Base-by-base conservation (phyloP, 202 grass and related monocot genomes). In the Schoenoplectus tabernaemontani region DNA sequence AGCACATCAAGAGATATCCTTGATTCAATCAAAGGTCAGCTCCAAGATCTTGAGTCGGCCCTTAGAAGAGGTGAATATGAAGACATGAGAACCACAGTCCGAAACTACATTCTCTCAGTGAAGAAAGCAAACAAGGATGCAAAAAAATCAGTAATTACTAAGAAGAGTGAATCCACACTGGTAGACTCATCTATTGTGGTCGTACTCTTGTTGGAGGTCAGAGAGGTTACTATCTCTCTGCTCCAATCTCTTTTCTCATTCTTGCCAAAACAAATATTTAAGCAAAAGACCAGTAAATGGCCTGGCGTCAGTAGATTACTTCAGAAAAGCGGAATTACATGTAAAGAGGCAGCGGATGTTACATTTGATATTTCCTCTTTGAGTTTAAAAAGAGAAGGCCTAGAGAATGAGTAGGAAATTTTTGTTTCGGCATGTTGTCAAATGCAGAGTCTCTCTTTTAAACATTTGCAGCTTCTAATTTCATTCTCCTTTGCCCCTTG, bases 391-490 rank as follows among this genome's bases (percentile, higher is more conserved):
- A 23, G 13, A 26, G 20, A 43, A 6, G 71, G 82, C 80, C 78
- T 93, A 56, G 86, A 93, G 75, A 90, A 82, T 78, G 86, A 77
- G 70, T 60, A 83, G 69, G 88, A 86, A 67, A 59, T n/a, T 44
- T 78, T 79, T 92, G 51, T 96, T 90, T 81, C 39, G 82, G 79
- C 87, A 79, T 90, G 50, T 96, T 48, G 28, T 96, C 82, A 90
- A 88, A 73, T 87, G 68, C 76, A 87, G 90, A 59, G 84, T 89
- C 57, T 85, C 88, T 65, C 82, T 96, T 50, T 83, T 96, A 1
- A 97, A 97, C 72, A 84, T 84, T 42, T 60, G 86, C 76, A 89
- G 86, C 71, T 81, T 59, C 38, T 93, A 86, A 75, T 87, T 44
- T 41, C n/a, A 46, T 8, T 50, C 15, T 16, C 15, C 11, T 3